Base-by-base conservation (phyloP, 1,284 basidiomycete genomes). In the Tilletia setariae region DNA sequence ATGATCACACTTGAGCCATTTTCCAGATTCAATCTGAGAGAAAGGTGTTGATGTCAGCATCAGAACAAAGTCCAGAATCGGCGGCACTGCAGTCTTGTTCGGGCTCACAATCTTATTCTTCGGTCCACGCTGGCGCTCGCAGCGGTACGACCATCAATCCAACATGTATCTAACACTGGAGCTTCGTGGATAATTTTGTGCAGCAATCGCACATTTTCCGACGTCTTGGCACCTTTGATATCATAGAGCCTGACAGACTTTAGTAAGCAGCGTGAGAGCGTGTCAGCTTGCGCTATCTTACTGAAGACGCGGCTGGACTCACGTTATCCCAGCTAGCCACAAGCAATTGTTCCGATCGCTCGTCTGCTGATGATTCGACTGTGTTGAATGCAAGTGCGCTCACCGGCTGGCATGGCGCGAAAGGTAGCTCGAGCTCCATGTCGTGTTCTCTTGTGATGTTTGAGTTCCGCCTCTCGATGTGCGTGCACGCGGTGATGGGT, bases 161-260 rank as follows among this genome's bases (percentile, higher is more conserved):
- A 82, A 49, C 77, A 78, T 0, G 76, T 75, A n/a, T 82, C 80
- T 0, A 82, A 70, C 4, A 81, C 80, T 0, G 80, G 71, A 0
- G 80, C 80, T 11, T 77, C 75, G 59, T 81, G 79, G 49, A 68
- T 23, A 21, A 80, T 80, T 1, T 67, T 73, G 35, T 76, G 77
- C 13, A 80, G 43, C 19, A 75, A 68, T 1, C 16, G 56, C 0
- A 70, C 62, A 0, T 64, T 51, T 16, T 62, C 49, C 7, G 40
- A 19, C 16, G 59, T 30, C 30, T 59, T 53, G 42, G 25, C 30
- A 43, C 25, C 43, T 51, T 53, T 47, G 25, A 78, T 64, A 40
- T 69, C 67, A 59, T 81, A 80, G 30, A 80, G 74, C 9, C 76
- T 72, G 1, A 80, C 78, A 25, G 65, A 66, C 68, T 66, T 40